Percentiles rank a stretch among this genome's conserved stretches.
These are phyloP conservation scores for Colletotrichum tabaci DNA, from an alignment of 2,329 filamentous ascomycete genomes.

Conservation along the genomic window DNA sequence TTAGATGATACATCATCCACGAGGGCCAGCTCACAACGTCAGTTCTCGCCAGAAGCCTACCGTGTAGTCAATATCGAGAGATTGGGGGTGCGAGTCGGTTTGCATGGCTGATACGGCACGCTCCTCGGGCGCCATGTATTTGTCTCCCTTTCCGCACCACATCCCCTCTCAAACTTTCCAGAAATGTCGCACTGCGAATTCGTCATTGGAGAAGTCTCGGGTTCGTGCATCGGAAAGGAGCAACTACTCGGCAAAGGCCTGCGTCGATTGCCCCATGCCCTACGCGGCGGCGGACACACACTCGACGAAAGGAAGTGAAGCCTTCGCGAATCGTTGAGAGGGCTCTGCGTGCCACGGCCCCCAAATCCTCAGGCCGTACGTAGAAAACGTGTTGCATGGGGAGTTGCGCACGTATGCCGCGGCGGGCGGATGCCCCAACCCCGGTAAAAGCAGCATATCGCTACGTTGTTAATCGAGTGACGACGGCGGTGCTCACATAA, in stretches of 20 bases:
- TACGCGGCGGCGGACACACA: neutral
- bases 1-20: neutral
- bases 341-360: constrained; percentile 3
- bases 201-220: neutral
- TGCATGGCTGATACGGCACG: neutral
- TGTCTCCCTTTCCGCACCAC: constrained; percentile 7
- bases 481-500: neutral
- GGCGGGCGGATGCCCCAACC: constrained; percentile 4
- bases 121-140: constrained; percentile 1
- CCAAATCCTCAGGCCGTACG: neutral
- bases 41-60: neutral
- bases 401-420: constrained; percentile 3
- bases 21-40: neutral
- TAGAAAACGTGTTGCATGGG: neutral
- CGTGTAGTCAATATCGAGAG: neutral
- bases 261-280: neutral
- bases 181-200: neutral
- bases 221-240: neutral
- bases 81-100: neutral
- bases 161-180: neutral
- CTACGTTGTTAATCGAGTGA: neutral
- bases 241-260: neutral
- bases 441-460: neutral
- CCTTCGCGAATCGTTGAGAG: neutral
- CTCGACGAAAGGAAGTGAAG: neutral